A percentile compares a stretch with the other conserved stretches of the same genome.
phyloP scores from a whole-genome alignment of 768 basidiomycete genomes.

The Lactarius pseudohatsudake region DNA sequence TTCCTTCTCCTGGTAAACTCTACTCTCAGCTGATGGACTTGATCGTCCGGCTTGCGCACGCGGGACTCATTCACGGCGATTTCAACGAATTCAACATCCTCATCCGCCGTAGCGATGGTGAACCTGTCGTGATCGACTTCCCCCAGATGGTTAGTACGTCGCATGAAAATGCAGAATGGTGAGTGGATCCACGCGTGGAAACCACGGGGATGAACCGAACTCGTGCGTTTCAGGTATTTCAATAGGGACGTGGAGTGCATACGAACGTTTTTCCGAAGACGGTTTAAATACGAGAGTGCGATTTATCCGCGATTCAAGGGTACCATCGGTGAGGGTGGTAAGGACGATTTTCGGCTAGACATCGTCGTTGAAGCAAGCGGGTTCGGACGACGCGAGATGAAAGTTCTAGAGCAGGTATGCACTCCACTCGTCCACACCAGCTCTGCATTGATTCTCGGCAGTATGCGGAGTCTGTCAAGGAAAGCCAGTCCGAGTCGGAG shows the following conservation, averaged over 20 bases:
- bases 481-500: conserved; percentile 34
- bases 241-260: conserved; percentile 98
- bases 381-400: conserved; percentile 82
- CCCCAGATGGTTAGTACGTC: conserved; percentile 99
- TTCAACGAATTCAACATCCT: conserved; percentile 99
- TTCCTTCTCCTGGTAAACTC: conserved; percentile 83
- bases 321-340: conserved; percentile 49
- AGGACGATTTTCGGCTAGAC: conserved; percentile 70
- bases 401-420: conserved; percentile 77
- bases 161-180: conserved; percentile 97
- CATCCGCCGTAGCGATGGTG: conserved; percentile 69
- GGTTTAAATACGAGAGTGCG: conserved; percentile 90
- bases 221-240: conserved; percentile 76
- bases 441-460: conserved; percentile 24
- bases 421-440: conserved; percentile 1
- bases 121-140: conserved; percentile 95
- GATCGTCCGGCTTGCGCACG: conserved; percentile 89
- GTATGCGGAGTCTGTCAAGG: conserved; percentile 31
- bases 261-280: conserved; percentile 83
- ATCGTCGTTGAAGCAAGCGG: conserved; percentile 94
- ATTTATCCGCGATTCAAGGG: conserved; percentile 85
- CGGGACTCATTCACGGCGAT: conserved; percentile 97
- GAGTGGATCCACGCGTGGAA: conserved; percentile 32
- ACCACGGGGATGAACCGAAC: background rate
- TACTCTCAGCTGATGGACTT: conserved; percentile 94